phyloP scores from a whole-genome alignment of 192 early-diverging fungal genomes.

The Backusella tuberculispora region DNA sequence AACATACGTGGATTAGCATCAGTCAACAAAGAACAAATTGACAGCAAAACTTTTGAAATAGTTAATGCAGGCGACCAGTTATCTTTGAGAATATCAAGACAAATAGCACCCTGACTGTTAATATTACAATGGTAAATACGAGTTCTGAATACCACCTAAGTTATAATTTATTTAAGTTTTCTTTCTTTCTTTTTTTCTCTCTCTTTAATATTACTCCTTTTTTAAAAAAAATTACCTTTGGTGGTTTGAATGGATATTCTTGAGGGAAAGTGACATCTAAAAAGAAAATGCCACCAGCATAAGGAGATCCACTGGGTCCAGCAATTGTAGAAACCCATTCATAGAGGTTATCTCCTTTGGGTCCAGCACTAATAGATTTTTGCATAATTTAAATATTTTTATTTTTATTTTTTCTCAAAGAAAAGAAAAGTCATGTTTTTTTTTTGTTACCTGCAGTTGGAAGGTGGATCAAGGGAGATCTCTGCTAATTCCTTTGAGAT shows the following conservation, averaged over 20 bases:
- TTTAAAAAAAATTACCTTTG: slow-evolving; percentile 65
- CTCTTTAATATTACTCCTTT: neutral
- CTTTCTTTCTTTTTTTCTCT: neutral
- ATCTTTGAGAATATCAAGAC: slow-evolving; percentile 95
- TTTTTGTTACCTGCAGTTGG: slow-evolving; percentile 73
- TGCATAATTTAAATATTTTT: neutral
- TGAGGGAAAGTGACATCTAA: slow-evolving; percentile 90
- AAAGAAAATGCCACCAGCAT: slow-evolving; percentile 91
- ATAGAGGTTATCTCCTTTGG: slow-evolving; percentile 94
- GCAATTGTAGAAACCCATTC: slow-evolving; percentile 96
- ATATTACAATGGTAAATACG: slow-evolving; percentile 98
- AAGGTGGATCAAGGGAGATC: slow-evolving; percentile 93
- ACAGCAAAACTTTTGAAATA: slow-evolving; percentile 94
- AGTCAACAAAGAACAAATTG: slow-evolving; percentile 90
- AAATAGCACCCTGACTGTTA: slow-evolving; percentile 88
- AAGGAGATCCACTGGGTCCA: slow-evolving; percentile 89
- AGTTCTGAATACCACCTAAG: slow-evolving; percentile 84
- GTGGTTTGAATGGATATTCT: slow-evolving; percentile 96
- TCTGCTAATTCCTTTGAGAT: slow-evolving; percentile 98
- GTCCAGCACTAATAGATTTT: slow-evolving; percentile 73
- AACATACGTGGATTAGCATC: slow-evolving; percentile 90
- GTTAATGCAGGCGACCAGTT: slow-evolving; percentile 97
- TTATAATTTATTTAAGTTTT: neutral
- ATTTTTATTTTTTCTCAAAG: neutral
- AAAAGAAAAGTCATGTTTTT: neutral